Percentiles rank a stretch among this genome's conserved stretches.
Conservation (phyloP, 148 eudicot genomes). For the Oxyria digyna region DNA sequence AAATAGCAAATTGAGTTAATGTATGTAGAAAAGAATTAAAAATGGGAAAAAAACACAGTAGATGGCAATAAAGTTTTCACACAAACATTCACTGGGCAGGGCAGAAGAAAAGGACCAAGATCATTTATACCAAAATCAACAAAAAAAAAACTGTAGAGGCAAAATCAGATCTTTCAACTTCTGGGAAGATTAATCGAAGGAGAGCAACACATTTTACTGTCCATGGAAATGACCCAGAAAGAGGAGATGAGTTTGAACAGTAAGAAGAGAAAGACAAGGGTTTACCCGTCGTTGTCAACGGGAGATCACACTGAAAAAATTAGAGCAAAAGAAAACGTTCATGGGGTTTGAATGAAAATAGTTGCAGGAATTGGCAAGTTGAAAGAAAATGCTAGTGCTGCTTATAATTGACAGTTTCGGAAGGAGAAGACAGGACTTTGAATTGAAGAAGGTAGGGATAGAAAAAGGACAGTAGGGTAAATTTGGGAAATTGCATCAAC, state of each 20-base stretch:
- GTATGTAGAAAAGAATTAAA: not conserved
- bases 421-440: slow-evolving; percentile 1
- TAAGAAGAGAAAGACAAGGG: not conserved
- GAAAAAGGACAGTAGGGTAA: not conserved
- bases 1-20: not conserved
- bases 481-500: not conserved
- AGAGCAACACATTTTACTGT: not conserved
- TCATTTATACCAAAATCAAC: not conserved
- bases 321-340: not conserved
- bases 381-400: not conserved
- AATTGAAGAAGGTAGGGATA: not conserved
- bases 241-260: not conserved
- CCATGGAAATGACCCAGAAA: not conserved
- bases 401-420: slow-evolving; percentile 4
- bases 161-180: not conserved
- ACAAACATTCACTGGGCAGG: slow-evolving; percentile 2
- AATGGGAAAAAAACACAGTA: not conserved
- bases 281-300: slow-evolving; percentile 5
- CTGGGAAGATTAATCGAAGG: not conserved
- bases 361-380: not conserved
- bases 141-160: not conserved
- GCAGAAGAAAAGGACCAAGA: slow-evolving; percentile 3
- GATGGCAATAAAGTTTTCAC: not conserved
- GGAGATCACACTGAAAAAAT: not conserved
- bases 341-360: slow-evolving; percentile 3